Evolutionary conservation across 306 rosid genomes (phyloP).

Genomic region (Cucurbita argyrosperma): DNA sequence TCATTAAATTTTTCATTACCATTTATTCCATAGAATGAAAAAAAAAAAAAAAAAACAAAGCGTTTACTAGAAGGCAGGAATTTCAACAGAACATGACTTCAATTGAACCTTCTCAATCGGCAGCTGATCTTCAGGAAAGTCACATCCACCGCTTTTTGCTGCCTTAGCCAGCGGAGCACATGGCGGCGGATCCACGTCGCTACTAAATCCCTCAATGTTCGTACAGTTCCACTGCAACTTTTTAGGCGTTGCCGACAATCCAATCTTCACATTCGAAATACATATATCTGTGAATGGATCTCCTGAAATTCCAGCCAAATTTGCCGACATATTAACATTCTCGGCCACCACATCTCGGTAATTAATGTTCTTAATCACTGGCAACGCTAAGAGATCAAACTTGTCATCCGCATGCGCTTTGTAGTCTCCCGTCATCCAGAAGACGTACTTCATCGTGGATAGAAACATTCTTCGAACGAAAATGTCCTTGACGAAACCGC

Average conservation of each 20-base stretch:
- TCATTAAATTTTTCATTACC: too few species aligned
- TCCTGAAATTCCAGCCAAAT: too few species aligned
- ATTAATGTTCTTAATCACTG: too few species aligned
- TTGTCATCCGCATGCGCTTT: too few species aligned
- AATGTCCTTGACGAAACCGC: too few species aligned
- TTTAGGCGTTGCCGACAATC: slow-evolving; percentile 6
- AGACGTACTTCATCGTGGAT: too few species aligned
- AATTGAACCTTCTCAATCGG: slow-evolving; percentile 42
- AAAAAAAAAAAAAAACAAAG: background rate
- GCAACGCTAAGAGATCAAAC: too few species aligned
- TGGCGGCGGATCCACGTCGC: slow-evolving; percentile 40
- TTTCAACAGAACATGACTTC: slow-evolving; percentile 21
- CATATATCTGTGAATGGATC: slow-evolving; percentile 46
- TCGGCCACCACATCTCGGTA: too few species aligned
- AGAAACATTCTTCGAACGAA: too few species aligned
- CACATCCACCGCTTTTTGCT: slow-evolving; percentile 16
- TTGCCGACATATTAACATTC: too few species aligned
- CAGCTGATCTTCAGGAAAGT: slow-evolving; percentile 32
- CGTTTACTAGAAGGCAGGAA: background rate
- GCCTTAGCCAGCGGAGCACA: slow-evolving; percentile 34
- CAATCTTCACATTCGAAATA: slow-evolving; percentile 29
- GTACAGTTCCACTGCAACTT: slow-evolving; percentile 58
- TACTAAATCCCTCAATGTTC: slow-evolving; percentile 31
- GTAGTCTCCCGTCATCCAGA: too few species aligned
- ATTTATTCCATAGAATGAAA: background rate